Percentiles rank a stretch among this genome's conserved stretches.
These are phyloP conservation scores for Populus davidiana DNA, from an alignment of 345 rosid species.

Conservation along the genomic window DNA sequence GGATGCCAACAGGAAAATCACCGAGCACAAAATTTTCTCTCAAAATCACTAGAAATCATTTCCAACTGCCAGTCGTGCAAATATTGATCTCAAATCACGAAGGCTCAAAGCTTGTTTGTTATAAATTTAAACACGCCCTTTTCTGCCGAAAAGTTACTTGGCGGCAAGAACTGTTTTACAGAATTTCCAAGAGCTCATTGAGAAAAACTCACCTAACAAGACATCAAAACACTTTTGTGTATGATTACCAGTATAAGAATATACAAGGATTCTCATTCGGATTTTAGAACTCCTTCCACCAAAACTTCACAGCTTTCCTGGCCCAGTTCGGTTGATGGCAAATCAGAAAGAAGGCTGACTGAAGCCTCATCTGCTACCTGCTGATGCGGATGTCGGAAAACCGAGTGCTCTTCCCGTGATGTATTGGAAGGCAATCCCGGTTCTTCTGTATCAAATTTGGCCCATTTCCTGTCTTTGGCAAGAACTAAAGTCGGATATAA, in stretches of 20 bases:
- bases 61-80: background rate
- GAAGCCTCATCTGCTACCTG: slow-evolving; percentile 54
- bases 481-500: slow-evolving; percentile 49
- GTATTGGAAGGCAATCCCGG: slow-evolving; percentile 10
- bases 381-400: slow-evolving; percentile 19
- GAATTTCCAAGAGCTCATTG: background rate
- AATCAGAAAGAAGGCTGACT: slow-evolving; percentile 44
- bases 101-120: background rate
- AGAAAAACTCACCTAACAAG: background rate
- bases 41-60: background rate
- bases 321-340: slow-evolving; percentile 4
- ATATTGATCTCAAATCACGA: no score
- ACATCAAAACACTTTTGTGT: background rate
- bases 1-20: no score
- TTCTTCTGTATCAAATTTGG: slow-evolving; percentile 33
- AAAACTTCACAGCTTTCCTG: slow-evolving; percentile 18
- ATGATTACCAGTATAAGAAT: background rate
- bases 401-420: slow-evolving; percentile 3
- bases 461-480: slow-evolving; percentile 58
- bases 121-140: background rate
- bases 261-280: slow-evolving; percentile 17
- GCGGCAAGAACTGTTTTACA: background rate
- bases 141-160: background rate
- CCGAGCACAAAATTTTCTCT: background rate
- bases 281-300: slow-evolving; percentile 25